Percentiles rank a stretch among this genome's conserved stretches.
These are phyloP conservation scores for Coemansia interrupta DNA, from an alignment of 192 early-diverging fungal genomes.

Conservation along the genomic window DNA sequence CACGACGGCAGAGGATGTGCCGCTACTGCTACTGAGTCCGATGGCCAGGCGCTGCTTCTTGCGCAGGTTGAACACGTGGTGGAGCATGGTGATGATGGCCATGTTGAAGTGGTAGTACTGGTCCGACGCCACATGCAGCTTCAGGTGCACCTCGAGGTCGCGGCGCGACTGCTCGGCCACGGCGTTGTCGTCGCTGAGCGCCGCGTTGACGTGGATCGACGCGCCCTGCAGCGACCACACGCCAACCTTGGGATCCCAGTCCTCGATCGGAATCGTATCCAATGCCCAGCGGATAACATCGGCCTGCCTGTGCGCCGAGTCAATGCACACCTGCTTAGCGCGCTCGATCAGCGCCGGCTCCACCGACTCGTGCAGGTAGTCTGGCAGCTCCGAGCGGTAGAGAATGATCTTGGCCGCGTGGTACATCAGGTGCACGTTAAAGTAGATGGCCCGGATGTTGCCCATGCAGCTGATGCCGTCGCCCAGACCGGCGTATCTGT, in stretches of 20 bases:
- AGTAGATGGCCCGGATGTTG: conserved; percentile 29
- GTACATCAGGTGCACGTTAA: conserved; percentile 49
- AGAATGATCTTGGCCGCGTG: conserved; percentile 50
- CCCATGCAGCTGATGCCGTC: conserved; percentile 14
- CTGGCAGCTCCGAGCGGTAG: conserved; percentile 50
- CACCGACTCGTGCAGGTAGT: conserved; percentile 41
- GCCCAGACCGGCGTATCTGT: conserved; percentile 18
- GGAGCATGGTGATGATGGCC: conserved; percentile 53
- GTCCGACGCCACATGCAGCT: conserved; percentile 47
- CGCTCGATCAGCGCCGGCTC: conserved; percentile 25
- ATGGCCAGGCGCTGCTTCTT: conserved; percentile 32
- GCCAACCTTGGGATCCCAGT: conserved; percentile 51
- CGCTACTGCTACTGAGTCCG: conserved; percentile 3
- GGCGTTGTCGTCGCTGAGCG: conserved; percentile 27
- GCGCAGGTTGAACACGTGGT: conserved; percentile 49
- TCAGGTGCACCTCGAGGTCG: conserved; percentile 48
- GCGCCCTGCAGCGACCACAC: conserved; percentile 53
- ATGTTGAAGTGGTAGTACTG: conserved; percentile 55
- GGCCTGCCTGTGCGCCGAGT: conserved; percentile 45
- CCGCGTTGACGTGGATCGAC: conserved; percentile 48
- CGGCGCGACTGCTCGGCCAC: conserved; percentile 44
- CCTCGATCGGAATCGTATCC: conserved; percentile 42
- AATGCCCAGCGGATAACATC: conserved; percentile 49
- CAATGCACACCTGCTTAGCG: conserved; percentile 46
- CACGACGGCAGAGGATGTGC: background rate